phyloP scores from a whole-genome alignment of 441 rosid species.

The Gossypium davidsonii region DNA sequence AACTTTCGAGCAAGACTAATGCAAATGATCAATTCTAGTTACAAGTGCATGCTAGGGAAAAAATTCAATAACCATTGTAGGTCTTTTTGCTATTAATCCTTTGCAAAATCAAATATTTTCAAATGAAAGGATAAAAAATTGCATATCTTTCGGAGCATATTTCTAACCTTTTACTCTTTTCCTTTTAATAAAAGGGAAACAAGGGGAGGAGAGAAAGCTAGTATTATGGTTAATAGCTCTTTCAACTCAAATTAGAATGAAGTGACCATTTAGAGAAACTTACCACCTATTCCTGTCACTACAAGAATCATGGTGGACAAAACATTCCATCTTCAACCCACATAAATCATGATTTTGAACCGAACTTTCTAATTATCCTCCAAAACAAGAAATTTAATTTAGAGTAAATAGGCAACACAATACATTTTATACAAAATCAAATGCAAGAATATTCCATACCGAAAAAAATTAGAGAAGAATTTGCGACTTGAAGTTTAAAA shows the following conservation, averaged over 20 bases:
- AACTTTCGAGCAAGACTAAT: not conserved
- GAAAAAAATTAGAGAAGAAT: not conserved
- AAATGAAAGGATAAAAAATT: not conserved
- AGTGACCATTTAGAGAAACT: not conserved
- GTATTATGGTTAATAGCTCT: not conserved
- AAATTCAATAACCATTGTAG: not conserved
- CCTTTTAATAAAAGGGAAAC: not conserved
- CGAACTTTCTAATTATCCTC: not conserved
- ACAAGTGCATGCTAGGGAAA: not conserved
- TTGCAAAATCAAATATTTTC: not conserved
- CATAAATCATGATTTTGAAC: not conserved
- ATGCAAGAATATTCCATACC: not conserved
- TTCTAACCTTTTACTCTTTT: not conserved
- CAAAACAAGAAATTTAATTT: not conserved
- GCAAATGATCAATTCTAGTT: not conserved
- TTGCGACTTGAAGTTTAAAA: not conserved
- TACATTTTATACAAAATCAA: not conserved
- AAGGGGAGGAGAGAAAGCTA: not conserved
- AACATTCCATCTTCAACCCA: not conserved
- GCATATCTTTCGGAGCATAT: not conserved
- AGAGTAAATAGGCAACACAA: not conserved
- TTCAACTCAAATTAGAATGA: not conserved
- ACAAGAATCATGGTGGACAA: not conserved
- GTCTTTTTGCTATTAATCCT: not conserved
- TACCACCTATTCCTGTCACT: not conserved